Evolutionary conservation across 495 filamentous ascomycete genomes (phyloP), one percentile per base, ranked within the genome.

Genomic region (Recurvomyces mirabilis): DNA sequence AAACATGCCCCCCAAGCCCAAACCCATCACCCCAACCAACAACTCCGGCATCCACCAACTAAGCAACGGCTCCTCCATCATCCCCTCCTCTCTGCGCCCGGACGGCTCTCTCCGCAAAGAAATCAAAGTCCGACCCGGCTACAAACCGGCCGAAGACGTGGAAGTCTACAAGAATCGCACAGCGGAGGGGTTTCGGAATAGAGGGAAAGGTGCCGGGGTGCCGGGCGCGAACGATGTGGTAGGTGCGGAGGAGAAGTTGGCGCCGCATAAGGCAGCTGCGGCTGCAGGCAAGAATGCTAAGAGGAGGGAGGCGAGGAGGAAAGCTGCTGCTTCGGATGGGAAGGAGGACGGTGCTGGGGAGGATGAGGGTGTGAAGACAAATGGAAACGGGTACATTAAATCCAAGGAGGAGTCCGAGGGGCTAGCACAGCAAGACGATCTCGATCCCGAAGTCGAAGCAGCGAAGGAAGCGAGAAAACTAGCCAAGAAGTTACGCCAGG

Each of bases 281-380:
- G 65, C 70, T 56, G n/a, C n/a, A n/a, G n/a, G n/a, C n/a, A 98
- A 96, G 60, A 96, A 94, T 61, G 84, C 87, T n/a, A 95, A 94
- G 64, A 72, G 88, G 38, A 75, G 82, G 47, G 89, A 93, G 55
- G 87, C 87, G 4, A 78, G 83, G 51, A 94, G 85, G 65, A 87
- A 82, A 65, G 86, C 85, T 14, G 91, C 87, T 57, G 47, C 46
- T 1, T 74, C 74, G 47, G 52, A 5, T 11, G 43, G 31, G 15
- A 67, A 67, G 36, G 65, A 65, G 3, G 43, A 46, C 38, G 54
- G 39, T 21, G 56, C 60, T 14, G 60, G 59, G 36, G 20, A 34
- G 45, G 26, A 5, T 15, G 20, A 15, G 22, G 63, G 1, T 66
- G 63, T 7, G 68, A 62, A 20, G 67, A 64, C 23, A 4, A 60